These are phyloP conservation scores for Epichloe gansuensis DNA, from an alignment of 2,329 filamentous ascomycete genomes.

Conservation along the genomic window DNA sequence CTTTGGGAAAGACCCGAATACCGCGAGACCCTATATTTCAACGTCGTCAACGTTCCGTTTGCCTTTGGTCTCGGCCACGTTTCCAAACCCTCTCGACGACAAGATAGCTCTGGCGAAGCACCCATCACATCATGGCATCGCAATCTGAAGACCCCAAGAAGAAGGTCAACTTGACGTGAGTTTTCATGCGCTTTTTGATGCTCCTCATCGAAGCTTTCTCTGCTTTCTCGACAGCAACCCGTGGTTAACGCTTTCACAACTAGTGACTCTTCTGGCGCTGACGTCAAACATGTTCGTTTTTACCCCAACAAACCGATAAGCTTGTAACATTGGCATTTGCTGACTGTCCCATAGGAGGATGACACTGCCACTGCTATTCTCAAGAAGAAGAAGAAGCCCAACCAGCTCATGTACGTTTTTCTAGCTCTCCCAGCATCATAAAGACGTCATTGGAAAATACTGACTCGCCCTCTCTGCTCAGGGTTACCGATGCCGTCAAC, in stretches of 20 bases:
- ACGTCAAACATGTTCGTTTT: conserved; percentile 66
- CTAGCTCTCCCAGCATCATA: background rate
- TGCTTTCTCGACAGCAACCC: background rate
- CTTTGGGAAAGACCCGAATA: background rate
- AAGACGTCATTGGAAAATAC: background rate
- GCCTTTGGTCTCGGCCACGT: conserved; percentile 10
- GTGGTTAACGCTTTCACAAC: conserved; percentile 6
- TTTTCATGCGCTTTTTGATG: conserved; percentile 11
- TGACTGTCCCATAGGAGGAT: conserved; percentile 51
- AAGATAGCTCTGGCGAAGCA: conserved; percentile 18
- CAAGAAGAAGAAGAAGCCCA: conserved; percentile 99
- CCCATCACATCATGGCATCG: conserved; percentile 51
- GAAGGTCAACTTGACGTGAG: conserved; percentile 75
- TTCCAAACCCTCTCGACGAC: conserved; percentile 13
- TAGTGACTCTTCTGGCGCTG: conserved; percentile 81
- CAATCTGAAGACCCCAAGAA: conserved; percentile 61
- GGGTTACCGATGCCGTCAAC: conserved; percentile 95
- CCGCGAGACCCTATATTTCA: background rate
- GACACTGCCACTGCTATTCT: conserved; percentile 92
- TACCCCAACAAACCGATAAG: conserved; percentile 9
- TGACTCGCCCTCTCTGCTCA: conserved; percentile 23
- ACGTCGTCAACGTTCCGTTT: background rate
- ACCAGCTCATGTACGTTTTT: conserved; percentile 77
- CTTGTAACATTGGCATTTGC: conserved; percentile 10
- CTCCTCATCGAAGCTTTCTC: background rate